Base-by-base conservation (phyloP, 2,329 filamentous ascomycete genomes). In the Colletotrichum musae region DNA sequence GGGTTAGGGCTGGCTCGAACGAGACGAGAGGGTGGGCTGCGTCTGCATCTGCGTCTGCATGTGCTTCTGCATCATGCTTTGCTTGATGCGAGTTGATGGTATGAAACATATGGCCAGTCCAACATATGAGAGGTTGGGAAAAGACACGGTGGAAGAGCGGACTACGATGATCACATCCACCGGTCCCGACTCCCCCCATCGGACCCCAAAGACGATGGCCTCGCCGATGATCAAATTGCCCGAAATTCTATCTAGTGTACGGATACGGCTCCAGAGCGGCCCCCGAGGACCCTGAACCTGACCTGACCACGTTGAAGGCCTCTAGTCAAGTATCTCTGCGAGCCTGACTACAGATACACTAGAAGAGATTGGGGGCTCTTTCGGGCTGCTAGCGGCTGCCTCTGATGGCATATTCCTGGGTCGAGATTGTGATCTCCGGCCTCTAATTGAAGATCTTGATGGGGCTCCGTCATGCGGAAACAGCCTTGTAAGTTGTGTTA, bases 351-450 rank as follows among this genome's bases (percentile, higher is more conserved):
- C 32, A 4, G 21, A 24, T 36, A 36, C 21, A 36, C 32, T 10
- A 36, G 32, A 41, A 32, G 32, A 21, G 51, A 13, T 60, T 51
- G 62, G 43, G 57, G 41, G 41, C 16, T 41, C 32, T 32, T 21
- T 53, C 61, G 63, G 67, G 67, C 62, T 61, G 62, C 67, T 61
- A 58, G 62, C 51, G 57, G 66, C 48, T 65, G 56, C 50, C 26
- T 66, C 56, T 60, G 57, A 67, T 61, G 63, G 63, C 67, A 66
- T 70, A 48, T 67, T 61, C 43, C 62, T 60, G 47, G 62, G 56
- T 70, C 51, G 47, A 70, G 18, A 70, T 70, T 70, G 63, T 28
- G 67, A 70, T 70, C 67, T 61, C 61, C 67, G 21, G 62, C 53
- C 43, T 70, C 62, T 61, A 67, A 52, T 58, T 61, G 67, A 70